Percentiles rank a stretch among this genome's conserved stretches.
Conservation (phyloP, 192 early-diverging fungal species). For the Coemansia sp. region DNA sequence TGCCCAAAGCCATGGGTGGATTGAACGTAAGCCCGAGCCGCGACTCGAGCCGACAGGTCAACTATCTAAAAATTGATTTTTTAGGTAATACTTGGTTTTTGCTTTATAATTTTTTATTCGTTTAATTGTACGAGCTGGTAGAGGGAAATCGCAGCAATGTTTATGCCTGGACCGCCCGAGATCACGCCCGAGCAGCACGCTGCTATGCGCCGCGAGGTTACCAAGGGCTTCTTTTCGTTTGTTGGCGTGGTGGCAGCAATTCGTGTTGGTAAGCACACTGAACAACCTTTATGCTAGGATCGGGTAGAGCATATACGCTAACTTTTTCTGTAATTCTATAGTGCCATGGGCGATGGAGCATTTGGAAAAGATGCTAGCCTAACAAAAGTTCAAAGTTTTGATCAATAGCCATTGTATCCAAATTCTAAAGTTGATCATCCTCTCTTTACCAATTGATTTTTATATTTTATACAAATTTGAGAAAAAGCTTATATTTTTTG, state of each 20-base stretch:
- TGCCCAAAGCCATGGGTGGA: background rate
- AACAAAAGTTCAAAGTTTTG: background rate
- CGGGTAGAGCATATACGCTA: background rate
- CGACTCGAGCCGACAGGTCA: background rate
- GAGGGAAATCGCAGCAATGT: slow-evolving; percentile 23
- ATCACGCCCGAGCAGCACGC: slow-evolving; percentile 51
- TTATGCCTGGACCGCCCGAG: slow-evolving; percentile 53
- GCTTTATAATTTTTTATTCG: background rate
- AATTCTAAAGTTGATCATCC: too few species aligned
- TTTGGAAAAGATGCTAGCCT: slow-evolving; percentile 43
- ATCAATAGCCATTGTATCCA: too few species aligned
- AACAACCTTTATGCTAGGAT: background rate
- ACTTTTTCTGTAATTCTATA: slow-evolving; percentile 11
- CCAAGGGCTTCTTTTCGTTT: slow-evolving; percentile 47
- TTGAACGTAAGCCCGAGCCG: background rate
- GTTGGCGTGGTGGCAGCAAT: slow-evolving; percentile 44
- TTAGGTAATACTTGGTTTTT: background rate
- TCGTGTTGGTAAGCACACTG: slow-evolving; percentile 37
- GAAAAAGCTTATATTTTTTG: background rate
- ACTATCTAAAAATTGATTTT: background rate
- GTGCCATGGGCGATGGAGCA: slow-evolving; percentile 55
- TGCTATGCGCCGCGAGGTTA: slow-evolving; percentile 41
- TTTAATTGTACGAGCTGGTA: background rate
- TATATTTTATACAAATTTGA: too few species aligned
- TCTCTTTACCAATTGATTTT: too few species aligned